Evolutionary conservation across 2,329 filamentous ascomycete species (phyloP).

Genomic region (Penicillium sclerotigenum): DNA sequence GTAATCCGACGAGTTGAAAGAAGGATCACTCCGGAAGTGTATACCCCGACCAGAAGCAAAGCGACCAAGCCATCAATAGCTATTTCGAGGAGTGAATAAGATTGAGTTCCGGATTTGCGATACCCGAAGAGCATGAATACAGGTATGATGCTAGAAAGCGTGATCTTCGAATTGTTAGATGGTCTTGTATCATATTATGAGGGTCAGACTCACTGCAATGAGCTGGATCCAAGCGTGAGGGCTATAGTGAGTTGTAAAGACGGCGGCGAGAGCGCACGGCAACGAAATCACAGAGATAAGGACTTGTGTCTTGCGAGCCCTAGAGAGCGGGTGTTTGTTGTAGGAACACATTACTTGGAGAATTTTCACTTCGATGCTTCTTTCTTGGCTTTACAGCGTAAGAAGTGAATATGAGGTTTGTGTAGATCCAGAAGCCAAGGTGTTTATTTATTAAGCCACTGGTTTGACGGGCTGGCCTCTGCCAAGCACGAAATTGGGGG

Average conservation of each 20-base stretch:
- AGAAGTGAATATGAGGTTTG: not conserved
- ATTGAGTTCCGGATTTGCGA: not conserved
- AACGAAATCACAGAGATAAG: not conserved
- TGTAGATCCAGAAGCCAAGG: not conserved
- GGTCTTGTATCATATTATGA: not conserved
- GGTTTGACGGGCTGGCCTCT: not conserved
- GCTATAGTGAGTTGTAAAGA: not conserved
- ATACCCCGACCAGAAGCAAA: not conserved
- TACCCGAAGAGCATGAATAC: not conserved
- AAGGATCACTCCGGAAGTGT: not conserved
- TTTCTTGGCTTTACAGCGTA: not conserved
- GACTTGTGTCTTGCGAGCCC: not conserved
- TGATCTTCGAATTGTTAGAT: not conserved
- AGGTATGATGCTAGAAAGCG: not conserved
- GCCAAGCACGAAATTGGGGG: not conserved
- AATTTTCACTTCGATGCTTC: not conserved
- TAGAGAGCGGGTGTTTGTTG: not conserved
- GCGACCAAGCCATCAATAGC: not conserved
- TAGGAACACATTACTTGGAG: not conserved
- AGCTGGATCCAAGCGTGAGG: not conserved
- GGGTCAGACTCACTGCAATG: not conserved
- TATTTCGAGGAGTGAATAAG: not conserved
- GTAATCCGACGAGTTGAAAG: not conserved
- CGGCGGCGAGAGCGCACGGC: not conserved
- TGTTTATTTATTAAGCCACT: not conserved